Conservation (phyloP, 768 basidiomycete species). For the Pleurotus djamor region DNA sequence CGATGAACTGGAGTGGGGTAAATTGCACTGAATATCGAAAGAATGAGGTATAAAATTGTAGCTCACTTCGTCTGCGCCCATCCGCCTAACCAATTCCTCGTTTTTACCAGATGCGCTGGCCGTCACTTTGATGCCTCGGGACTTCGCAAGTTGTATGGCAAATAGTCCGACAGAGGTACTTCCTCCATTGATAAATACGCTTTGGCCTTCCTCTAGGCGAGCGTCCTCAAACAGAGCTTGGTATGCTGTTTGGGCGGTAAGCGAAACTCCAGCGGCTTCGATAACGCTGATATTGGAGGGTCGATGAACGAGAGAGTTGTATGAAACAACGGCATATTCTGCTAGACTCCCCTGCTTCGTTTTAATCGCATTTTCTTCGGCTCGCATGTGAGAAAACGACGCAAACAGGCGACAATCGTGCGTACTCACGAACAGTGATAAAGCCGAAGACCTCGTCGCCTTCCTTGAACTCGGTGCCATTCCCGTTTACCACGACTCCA, state of each 20-base stretch:
- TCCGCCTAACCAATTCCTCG: slow-evolving; percentile 47
- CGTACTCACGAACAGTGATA: slow-evolving; percentile 32
- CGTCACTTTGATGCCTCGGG: slow-evolving; percentile 54
- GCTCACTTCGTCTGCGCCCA: slow-evolving; percentile 68
- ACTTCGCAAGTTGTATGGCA: slow-evolving; percentile 74
- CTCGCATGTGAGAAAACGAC: slow-evolving; percentile 1
- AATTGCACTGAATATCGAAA: no score
- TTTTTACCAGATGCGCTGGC: slow-evolving; percentile 63
- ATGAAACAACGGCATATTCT: slow-evolving; percentile 52
- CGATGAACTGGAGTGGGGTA: slow-evolving; percentile 41
- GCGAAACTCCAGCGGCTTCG: slow-evolving; percentile 59
- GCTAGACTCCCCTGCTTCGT: slow-evolving; percentile 54
- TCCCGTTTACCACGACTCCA: slow-evolving; percentile 57
- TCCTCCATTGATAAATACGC: slow-evolving; percentile 70
- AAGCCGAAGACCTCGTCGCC: slow-evolving; percentile 70
- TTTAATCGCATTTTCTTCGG: slow-evolving; percentile 24
- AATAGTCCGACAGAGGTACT: slow-evolving; percentile 64
- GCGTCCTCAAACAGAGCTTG: slow-evolving; percentile 47
- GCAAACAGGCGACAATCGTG: neutral
- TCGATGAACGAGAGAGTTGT: slow-evolving; percentile 33
- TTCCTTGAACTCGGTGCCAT: slow-evolving; percentile 45
- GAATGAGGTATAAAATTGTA: neutral
- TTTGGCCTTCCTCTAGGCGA: slow-evolving; percentile 54
- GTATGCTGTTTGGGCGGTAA: slow-evolving; percentile 60
- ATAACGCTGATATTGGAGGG: slow-evolving; percentile 50